phyloP scores from a whole-genome alignment of 371 early-diverging fungal genomes.

The Mucor circinelloides region DNA sequence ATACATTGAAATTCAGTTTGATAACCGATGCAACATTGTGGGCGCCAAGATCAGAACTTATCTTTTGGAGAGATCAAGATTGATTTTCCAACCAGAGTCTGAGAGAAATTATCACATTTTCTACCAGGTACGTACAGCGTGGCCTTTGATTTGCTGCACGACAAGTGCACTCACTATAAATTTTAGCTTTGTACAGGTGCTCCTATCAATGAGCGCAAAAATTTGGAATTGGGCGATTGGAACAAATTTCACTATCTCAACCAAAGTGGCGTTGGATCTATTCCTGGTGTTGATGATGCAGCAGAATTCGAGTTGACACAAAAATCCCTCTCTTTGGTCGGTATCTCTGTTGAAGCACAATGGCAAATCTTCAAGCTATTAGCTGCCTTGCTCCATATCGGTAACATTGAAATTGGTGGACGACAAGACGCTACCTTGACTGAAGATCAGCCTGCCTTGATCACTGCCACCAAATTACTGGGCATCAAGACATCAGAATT shows the following conservation, averaged over 20 bases:
- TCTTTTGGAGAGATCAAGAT: slow-evolving; percentile 96
- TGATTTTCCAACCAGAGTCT: slow-evolving; percentile 89
- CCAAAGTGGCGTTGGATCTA: slow-evolving; percentile 82
- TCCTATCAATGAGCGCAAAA: slow-evolving; percentile 79
- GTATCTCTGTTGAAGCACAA: slow-evolving; percentile 82
- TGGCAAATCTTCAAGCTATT: slow-evolving; percentile 89
- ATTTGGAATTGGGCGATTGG: slow-evolving; percentile 76
- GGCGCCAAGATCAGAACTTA: slow-evolving; percentile 98
- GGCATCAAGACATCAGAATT: slow-evolving; percentile 77
- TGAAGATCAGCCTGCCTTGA: slow-evolving; percentile 74
- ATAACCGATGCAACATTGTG: slow-evolving; percentile 78
- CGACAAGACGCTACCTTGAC: slow-evolving; percentile 71
- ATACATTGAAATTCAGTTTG: slow-evolving; percentile 95
- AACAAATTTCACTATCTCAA: slow-evolving; percentile 85
- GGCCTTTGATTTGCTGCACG: too few relatives aligned
- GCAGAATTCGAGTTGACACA: slow-evolving; percentile 90
- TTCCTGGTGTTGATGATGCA: slow-evolving; percentile 89
- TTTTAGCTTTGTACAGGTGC: slow-evolving; percentile 89
- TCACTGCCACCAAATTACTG: slow-evolving; percentile 68
- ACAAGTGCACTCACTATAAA: too few relatives aligned
- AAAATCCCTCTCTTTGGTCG: slow-evolving; percentile 82
- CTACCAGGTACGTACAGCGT: slow-evolving; percentile 77
- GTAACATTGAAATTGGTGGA: slow-evolving; percentile 87
- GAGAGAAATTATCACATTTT: slow-evolving; percentile 99
- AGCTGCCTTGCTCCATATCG: slow-evolving; percentile 91